phyloP scores from a whole-genome alignment of 345 rosid genomes.

The Lepidium didymum region DNA sequence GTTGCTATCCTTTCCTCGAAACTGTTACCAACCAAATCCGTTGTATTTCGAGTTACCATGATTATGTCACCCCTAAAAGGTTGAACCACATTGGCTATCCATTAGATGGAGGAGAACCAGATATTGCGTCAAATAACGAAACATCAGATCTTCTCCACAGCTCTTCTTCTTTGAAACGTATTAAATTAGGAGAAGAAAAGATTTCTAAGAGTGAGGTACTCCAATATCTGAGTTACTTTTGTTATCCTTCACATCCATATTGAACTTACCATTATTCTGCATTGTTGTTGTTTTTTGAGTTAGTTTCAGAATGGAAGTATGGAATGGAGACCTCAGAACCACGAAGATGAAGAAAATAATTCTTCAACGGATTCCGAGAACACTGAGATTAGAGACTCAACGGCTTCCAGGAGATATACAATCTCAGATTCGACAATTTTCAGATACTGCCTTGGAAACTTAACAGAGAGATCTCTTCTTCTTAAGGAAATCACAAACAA shows the following conservation, averaged over 20 bases:
- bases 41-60: conserved; percentile 54
- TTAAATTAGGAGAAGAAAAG: conserved; percentile 46
- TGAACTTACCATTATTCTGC: not conserved
- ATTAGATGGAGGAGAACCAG: not conserved
- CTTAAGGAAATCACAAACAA: conserved; percentile 73
- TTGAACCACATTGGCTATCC: conserved; percentile 27
- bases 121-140: conserved; percentile 24
- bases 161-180: conserved; percentile 40
- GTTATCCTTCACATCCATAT: not conserved
- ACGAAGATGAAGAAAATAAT: conserved; percentile 33
- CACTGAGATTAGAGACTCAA: conserved; percentile 40
- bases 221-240: not conserved
- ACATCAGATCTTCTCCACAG: conserved; percentile 34
- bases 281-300: conserved; percentile 1
- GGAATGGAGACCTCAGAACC: conserved; percentile 33
- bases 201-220: conserved; percentile 32
- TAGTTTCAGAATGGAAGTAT: conserved; percentile 19
- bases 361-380: conserved; percentile 58
- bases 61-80: conserved; percentile 43
- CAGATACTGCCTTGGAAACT: conserved; percentile 74
- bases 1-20: conserved; percentile 56
- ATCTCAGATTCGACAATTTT: conserved; percentile 58
- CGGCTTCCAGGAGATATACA: conserved; percentile 32
- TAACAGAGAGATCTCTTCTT: conserved; percentile 61
- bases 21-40: conserved; percentile 58